Conservation (phyloP, 177 flowering plant genomes). For the Vitis hybrid region DNA sequence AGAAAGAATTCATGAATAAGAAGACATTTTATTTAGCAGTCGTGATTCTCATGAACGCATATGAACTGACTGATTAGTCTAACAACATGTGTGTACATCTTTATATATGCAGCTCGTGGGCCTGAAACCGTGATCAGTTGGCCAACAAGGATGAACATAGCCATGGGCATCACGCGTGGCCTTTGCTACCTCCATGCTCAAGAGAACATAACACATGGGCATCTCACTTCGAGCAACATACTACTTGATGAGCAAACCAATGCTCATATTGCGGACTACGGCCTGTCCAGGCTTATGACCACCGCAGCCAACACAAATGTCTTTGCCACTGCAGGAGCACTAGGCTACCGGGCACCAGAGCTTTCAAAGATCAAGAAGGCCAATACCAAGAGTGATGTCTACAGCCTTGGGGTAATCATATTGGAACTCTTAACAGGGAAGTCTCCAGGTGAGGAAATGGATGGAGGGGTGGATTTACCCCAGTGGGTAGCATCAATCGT, state of each 20-base stretch:
- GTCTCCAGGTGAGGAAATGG: constrained; percentile 70
- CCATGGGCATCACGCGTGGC: constrained; percentile 63
- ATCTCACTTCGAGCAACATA: constrained; percentile 78
- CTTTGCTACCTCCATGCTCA: constrained; percentile 63
- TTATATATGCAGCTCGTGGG: constrained; percentile 64
- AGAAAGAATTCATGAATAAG: too few relatives aligned
- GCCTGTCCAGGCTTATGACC: constrained; percentile 81
- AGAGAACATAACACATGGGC: constrained; percentile 74
- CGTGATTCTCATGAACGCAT: too few relatives aligned
- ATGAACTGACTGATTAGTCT: too few relatives aligned
- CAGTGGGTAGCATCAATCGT: constrained; percentile 97
- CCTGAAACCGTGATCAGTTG: constrained; percentile 74
- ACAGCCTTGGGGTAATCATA: constrained; percentile 91
- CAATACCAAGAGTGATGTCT: constrained; percentile 76
- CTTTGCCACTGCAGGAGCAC: constrained; percentile 72
- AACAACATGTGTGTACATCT: too few relatives aligned
- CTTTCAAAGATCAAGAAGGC: constrained; percentile 72
- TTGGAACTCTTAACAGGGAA: constrained; percentile 92
- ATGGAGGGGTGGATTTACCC: constrained; percentile 87
- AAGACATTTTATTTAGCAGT: too few relatives aligned
- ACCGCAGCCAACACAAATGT: constrained; percentile 58
- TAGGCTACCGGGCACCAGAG: constrained; percentile 92
- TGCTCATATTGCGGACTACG: constrained; percentile 77
- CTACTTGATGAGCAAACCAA: constrained; percentile 67
- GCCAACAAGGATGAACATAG: constrained; percentile 88